Evolutionary conservation across 495 filamentous ascomycete genomes (phyloP).

Genomic region (Apiosordaria backusii): DNA sequence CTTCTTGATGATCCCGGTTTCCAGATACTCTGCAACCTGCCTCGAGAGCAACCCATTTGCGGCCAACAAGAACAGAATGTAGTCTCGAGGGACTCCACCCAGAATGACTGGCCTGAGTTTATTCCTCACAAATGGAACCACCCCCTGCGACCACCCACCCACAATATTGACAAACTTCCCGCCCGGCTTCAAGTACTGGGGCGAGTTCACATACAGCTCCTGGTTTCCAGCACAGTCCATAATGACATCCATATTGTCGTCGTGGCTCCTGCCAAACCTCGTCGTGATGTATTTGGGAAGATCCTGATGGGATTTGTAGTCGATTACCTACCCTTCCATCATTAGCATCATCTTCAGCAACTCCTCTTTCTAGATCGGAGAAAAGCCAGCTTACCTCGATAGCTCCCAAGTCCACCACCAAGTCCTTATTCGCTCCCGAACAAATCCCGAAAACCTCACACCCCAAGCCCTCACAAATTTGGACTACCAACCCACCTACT

Average conservation of each 20-base stretch:
- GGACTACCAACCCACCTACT: conserved; percentile 39
- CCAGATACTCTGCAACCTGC: conserved; percentile 27
- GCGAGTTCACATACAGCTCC: conserved; percentile 30
- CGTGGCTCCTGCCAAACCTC: conserved; percentile 25
- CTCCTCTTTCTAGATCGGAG: not conserved
- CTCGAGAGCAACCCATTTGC: conserved; percentile 25
- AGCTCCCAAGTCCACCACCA: conserved; percentile 35
- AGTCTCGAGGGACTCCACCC: conserved; percentile 38
- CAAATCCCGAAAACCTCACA: conserved; percentile 36
- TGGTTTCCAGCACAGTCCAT: conserved; percentile 41
- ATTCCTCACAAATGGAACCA: conserved; percentile 32
- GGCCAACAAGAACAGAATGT: conserved; percentile 32
- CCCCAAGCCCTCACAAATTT: conserved; percentile 36
- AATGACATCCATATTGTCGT: conserved; percentile 33
- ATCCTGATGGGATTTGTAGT: conserved; percentile 31
- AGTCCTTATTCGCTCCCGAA: conserved; percentile 30
- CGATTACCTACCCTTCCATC: conserved; percentile 28
- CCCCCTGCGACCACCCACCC: conserved; percentile 28
- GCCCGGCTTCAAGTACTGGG: conserved; percentile 35
- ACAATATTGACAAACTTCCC: conserved; percentile 41
- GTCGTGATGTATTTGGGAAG: conserved; percentile 28
- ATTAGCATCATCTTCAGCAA: conserved; percentile 1
- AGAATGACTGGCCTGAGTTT: conserved; percentile 33
- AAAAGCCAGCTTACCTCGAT: conserved; percentile 28
- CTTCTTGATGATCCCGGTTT: conserved; percentile 31